These are phyloP conservation scores for Trichocladium antarcticum DNA, from an alignment of 495 filamentous ascomycete genomes.

Conservation along the genomic window DNA sequence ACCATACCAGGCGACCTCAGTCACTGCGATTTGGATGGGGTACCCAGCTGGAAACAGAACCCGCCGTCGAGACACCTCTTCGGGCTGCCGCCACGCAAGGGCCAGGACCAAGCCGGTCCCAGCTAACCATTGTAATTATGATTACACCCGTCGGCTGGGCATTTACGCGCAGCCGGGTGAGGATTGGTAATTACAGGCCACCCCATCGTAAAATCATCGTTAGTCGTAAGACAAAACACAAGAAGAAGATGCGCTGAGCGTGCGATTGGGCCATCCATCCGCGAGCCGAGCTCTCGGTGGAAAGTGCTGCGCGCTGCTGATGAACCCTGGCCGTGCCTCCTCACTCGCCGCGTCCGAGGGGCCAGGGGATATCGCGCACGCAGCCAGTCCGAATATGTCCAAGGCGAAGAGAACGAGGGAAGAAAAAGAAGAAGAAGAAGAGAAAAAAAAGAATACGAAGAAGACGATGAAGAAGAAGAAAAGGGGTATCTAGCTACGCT, in stretches of 20 bases:
- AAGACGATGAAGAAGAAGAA: background rate
- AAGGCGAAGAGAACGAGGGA: background rate
- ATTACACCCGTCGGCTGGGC: background rate
- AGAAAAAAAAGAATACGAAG: too few relatives aligned
- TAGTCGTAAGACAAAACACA: conserved; percentile 4
- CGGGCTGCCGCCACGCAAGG: too few relatives aligned
- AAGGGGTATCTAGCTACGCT: background rate
- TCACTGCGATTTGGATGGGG: background rate
- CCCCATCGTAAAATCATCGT: conserved; percentile 7
- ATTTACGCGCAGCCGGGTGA: background rate
- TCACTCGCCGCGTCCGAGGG: too few relatives aligned
- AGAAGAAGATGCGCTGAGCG: background rate
- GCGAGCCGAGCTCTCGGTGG: background rate
- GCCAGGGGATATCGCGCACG: background rate
- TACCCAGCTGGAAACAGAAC: too few relatives aligned
- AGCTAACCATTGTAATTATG: background rate
- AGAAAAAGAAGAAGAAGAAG: too few relatives aligned
- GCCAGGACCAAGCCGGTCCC: too few relatives aligned
- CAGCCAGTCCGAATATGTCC: background rate
- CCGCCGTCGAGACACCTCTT: too few relatives aligned
- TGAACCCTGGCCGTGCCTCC: too few relatives aligned
- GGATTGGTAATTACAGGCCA: background rate
- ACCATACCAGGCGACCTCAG: background rate
- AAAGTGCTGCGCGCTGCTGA: background rate
- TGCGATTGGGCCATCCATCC: background rate